Evolutionary conservation across 139 green algal genomes (phyloP).

Genomic region (Haematococcus lacustris): DNA sequence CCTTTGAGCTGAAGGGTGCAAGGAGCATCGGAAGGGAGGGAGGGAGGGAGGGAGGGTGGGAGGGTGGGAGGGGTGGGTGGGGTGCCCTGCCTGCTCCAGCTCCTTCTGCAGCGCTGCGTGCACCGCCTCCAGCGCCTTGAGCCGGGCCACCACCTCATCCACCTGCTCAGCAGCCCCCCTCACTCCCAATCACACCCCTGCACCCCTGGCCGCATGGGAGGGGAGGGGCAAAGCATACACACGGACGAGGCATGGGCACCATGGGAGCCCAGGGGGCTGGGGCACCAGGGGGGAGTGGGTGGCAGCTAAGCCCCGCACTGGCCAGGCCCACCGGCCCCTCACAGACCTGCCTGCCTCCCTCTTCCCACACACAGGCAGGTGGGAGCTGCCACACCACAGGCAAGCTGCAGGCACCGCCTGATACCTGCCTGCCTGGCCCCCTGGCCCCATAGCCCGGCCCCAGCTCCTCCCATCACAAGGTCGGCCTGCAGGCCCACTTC

Average conservation of each 20-base stretch:
- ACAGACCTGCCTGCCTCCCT: too few relatives aligned
- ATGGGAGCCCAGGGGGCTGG: not conserved
- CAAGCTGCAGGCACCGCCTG: too few relatives aligned
- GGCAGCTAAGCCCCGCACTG: not conserved
- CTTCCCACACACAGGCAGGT: too few relatives aligned
- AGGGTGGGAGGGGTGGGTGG: too few relatives aligned
- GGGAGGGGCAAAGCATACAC: too few relatives aligned
- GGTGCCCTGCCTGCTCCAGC: constrained; percentile 15
- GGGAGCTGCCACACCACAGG: too few relatives aligned
- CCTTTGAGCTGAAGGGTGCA: too few relatives aligned
- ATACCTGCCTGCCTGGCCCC: too few relatives aligned
- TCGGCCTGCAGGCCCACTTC: not conserved
- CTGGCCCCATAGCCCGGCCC: not conserved
- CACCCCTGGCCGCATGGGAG: too few relatives aligned
- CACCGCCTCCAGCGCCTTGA: constrained; percentile 8
- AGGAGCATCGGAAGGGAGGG: too few relatives aligned
- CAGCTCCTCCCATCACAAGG: not conserved
- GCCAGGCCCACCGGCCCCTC: too few relatives aligned
- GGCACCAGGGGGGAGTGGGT: not conserved
- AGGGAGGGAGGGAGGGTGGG: too few relatives aligned
- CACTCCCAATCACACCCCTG: not conserved
- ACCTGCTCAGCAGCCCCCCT: not conserved
- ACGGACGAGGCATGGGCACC: not conserved
- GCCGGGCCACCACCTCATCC: constrained; percentile 6
- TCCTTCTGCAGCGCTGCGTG: not conserved